phyloP scores from a whole-genome alignment of 495 filamentous ascomycete species.

The Aspergillus egyptiacus region DNA sequence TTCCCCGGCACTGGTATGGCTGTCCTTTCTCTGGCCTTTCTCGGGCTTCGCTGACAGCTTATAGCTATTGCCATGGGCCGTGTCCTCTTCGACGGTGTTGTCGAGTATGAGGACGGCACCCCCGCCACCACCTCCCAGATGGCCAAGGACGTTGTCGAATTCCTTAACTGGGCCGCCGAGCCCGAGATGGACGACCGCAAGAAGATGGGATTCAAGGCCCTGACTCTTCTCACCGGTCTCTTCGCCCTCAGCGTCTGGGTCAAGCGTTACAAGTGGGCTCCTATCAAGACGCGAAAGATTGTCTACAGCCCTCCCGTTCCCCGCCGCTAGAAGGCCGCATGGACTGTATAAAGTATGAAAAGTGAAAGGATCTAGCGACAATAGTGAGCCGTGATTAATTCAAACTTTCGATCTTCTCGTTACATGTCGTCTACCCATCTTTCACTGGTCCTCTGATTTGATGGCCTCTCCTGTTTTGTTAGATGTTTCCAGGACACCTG shows the following conservation, averaged over 20 bases:
- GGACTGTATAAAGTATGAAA: conserved; percentile 34
- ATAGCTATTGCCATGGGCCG: conserved; percentile 94
- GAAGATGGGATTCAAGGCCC: conserved; percentile 97
- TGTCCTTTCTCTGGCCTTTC: background rate
- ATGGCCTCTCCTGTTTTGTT: conserved; percentile 42
- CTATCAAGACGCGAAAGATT: conserved; percentile 91
- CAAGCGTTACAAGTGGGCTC: conserved; percentile 98
- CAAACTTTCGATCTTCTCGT: conserved; percentile 24
- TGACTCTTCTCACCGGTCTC: conserved; percentile 70
- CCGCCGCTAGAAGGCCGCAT: conserved; percentile 35
- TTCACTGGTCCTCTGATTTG: conserved; percentile 28
- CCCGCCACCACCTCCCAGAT: conserved; percentile 94
- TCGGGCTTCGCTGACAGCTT: conserved; percentile 2
- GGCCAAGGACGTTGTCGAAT: conserved; percentile 98
- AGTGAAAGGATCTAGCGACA: conserved; percentile 26
- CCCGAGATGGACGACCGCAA: conserved; percentile 98
- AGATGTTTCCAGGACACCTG: conserved; percentile 41
- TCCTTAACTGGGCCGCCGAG: conserved; percentile 98
- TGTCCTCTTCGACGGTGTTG: conserved; percentile 93
- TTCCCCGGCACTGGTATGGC: conserved; percentile 86
- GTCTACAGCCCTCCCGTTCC: conserved; percentile 70
- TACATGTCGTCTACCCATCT: conserved; percentile 23
- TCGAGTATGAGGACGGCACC: conserved; percentile 97
- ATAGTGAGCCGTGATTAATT: conserved; percentile 28
- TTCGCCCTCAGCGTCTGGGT: conserved; percentile 91